Percentiles rank a stretch among this genome's conserved stretches.
Evolutionary conservation across 768 basidiomycete species (phyloP).

Genomic region (Xerocomus brunneocitrinus): DNA sequence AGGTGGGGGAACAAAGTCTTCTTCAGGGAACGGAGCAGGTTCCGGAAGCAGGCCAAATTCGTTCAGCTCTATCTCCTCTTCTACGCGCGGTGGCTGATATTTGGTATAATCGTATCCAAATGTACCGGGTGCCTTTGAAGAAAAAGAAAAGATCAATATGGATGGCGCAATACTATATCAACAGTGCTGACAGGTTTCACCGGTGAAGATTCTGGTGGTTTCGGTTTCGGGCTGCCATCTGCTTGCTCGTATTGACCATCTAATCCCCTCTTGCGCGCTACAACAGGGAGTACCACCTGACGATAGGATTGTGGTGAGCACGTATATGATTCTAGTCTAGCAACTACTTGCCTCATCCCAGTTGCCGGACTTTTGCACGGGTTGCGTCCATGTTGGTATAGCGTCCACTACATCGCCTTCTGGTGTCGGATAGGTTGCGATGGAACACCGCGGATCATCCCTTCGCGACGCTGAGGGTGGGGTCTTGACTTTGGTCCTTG

Average conservation of each 20-base stretch:
- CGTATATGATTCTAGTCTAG: slow-evolving; percentile 1
- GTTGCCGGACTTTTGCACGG: slow-evolving; percentile 60
- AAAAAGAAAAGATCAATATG: not conserved
- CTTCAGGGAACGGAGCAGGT: slow-evolving; percentile 16
- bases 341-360: slow-evolving; percentile 71
- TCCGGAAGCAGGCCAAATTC: slow-evolving; percentile 53
- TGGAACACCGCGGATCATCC: slow-evolving; percentile 48
- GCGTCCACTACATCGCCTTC: slow-evolving; percentile 59
- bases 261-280: slow-evolving; percentile 78
- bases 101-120: slow-evolving; percentile 77
- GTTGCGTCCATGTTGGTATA: slow-evolving; percentile 81
- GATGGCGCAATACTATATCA: not conserved
- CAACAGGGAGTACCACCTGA: slow-evolving; percentile 79
- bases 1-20: not conserved
- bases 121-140: slow-evolving; percentile 68
- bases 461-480: slow-evolving; percentile 30
- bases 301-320: slow-evolving; percentile 3
- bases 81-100: slow-evolving; percentile 47
- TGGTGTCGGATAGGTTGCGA: slow-evolving; percentile 67
- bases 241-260: slow-evolving; percentile 65
- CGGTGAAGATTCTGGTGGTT: slow-evolving; percentile 33
- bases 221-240: slow-evolving; percentile 62
- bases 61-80: slow-evolving; percentile 54
- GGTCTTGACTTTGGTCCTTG: slow-evolving; percentile 34
- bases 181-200: slow-evolving; percentile 54